Evolutionary conservation across 2,329 filamentous ascomycete genomes (phyloP).

Genomic region (Pseudogymnoascus sp.): DNA sequence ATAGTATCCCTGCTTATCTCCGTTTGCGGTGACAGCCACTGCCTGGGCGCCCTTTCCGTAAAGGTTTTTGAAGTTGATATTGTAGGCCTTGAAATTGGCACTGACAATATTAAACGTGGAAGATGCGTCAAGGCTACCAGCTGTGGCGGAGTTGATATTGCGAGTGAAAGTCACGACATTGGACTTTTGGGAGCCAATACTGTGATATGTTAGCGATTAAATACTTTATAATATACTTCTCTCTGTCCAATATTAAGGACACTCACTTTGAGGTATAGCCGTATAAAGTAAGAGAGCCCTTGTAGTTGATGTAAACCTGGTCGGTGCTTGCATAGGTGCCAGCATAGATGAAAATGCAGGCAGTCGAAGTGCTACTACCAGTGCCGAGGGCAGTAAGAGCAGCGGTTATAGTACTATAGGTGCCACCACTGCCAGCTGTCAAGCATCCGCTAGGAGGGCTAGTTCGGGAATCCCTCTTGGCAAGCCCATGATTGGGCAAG

Average conservation of each 20-base stretch:
- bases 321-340: constrained; percentile 41
- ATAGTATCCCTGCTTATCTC: constrained; percentile 45
- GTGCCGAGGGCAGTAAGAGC: constrained; percentile 38
- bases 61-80: constrained; percentile 46
- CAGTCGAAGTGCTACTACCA: constrained; percentile 31
- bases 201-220: background rate
- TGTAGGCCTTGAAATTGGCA: constrained; percentile 42
- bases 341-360: constrained; percentile 45
- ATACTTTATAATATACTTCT: background rate
- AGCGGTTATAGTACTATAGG: background rate
- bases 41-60: constrained; percentile 39
- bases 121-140: constrained; percentile 34
- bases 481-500: background rate
- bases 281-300: constrained; percentile 41
- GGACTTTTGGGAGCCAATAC: constrained; percentile 31
- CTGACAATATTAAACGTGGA: background rate
- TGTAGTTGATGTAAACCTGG: constrained; percentile 41
- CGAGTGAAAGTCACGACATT: constrained; percentile 41
- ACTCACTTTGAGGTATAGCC: constrained; percentile 34
- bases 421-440: background rate
- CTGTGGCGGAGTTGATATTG: constrained; percentile 32
- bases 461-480: background rate
- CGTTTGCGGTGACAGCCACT: constrained; percentile 43
- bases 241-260: no score
- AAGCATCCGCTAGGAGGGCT: background rate